phyloP scores from a whole-genome alignment of 2,329 filamentous ascomycete genomes.

The Talaromyces sp. region DNA sequence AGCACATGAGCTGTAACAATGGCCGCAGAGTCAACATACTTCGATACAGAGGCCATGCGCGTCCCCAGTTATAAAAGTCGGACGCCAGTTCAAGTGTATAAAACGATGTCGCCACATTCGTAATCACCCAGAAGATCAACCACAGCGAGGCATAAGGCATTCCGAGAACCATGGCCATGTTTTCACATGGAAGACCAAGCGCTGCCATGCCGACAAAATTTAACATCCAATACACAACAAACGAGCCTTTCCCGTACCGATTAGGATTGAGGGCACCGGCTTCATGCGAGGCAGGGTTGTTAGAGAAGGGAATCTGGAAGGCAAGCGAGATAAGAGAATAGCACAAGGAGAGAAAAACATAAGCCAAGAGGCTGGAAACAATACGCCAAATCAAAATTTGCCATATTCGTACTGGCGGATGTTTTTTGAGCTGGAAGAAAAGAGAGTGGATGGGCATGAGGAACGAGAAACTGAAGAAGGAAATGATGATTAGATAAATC shows the following conservation, averaged over 20 bases:
- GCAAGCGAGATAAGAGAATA: constrained; percentile 61
- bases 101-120: constrained; percentile 58
- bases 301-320: constrained; percentile 59
- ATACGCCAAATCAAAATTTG: constrained; percentile 58
- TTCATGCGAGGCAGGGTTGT: constrained; percentile 41
- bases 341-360: constrained; percentile 57
- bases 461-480: constrained; percentile 63
- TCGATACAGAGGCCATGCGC: constrained; percentile 59
- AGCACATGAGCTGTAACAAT: neutral
- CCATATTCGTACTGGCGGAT: constrained; percentile 54
- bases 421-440: constrained; percentile 48
- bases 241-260: constrained; percentile 54
- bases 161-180: constrained; percentile 58
- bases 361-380: constrained; percentile 51
- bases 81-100: constrained; percentile 56
- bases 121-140: constrained; percentile 64
- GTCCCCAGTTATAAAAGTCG: constrained; percentile 57
- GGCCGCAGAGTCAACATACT: constrained; percentile 28
- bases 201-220: constrained; percentile 61
- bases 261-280: constrained; percentile 45
- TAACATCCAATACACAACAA: constrained; percentile 60
- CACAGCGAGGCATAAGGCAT: constrained; percentile 59
- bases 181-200: constrained; percentile 59
- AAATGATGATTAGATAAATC: constrained; percentile 63
- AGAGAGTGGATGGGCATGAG: constrained; percentile 59